A percentile compares a stretch with the other conserved stretches of the same genome.
Conservation (phyloP, 78 protist genomes). For the Dictyostelium firmibasis region DNA sequence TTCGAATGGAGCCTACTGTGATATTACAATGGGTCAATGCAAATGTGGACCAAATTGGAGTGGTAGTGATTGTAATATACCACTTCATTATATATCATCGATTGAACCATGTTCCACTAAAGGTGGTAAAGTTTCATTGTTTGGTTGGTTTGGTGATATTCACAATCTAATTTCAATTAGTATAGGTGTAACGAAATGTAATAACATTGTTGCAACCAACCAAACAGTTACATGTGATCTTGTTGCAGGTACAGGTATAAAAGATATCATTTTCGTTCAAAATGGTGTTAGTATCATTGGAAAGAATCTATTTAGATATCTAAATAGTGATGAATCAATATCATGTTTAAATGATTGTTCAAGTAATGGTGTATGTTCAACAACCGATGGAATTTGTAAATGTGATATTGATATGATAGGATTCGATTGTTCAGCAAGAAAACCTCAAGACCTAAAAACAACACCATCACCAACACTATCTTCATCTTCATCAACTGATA, state of each 20-base stretch:
- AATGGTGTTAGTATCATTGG: background rate
- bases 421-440: background rate
- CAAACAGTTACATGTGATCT: background rate
- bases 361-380: background rate
- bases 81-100: background rate
- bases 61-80: background rate
- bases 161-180: background rate
- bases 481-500: background rate
- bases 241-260: background rate
- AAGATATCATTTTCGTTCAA: background rate
- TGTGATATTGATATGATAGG: background rate
- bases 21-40: background rate
- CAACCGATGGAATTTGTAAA: background rate
- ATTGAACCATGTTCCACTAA: background rate
- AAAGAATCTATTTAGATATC: background rate
- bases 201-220: background rate
- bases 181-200: background rate
- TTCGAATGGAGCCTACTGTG: background rate
- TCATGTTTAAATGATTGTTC: background rate
- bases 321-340: background rate
- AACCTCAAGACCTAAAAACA: background rate
- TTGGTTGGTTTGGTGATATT: background rate
- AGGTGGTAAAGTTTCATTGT: background rate
- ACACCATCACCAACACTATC: background rate
- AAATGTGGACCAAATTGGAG: background rate